Base-by-base conservation (phyloP, 2,329 filamentous ascomycete genomes). In the Corinectria fuckeliana region DNA sequence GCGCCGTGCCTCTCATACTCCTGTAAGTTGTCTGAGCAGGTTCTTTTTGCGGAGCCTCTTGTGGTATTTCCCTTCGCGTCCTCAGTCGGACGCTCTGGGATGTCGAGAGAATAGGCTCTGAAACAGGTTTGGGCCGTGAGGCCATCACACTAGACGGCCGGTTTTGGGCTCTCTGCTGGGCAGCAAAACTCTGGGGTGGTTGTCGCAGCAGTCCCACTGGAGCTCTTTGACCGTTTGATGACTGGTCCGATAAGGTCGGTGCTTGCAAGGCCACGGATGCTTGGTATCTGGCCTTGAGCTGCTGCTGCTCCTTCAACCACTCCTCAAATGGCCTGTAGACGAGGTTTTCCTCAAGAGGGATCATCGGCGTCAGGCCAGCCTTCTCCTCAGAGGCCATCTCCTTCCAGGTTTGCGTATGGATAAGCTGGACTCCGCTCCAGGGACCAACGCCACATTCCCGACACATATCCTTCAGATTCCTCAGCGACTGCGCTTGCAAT, bases 341-440 rank as follows among this genome's bases (percentile, higher is more conserved):
- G 49, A 88, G 78, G 39, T 84, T 82, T 56, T 87, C 83, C 2
- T 82, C 81, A 20, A 90, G 76, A 2, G 87, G 87, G 57, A 89
- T 88, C 63, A 81, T 78, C 0, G 87, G 87, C 0, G 87, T 89
- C 53, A 89, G 75, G 1, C 86, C 86, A 38, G 85, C 83, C 72
- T 89, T 86, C 71, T 90, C 87, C 73, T 90, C 87, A n/a, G 86
- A 81, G 1, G 86, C 85, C 74, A 89, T 86, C 70, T 90, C 87
- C 68, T 85, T 85, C 82, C 87, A 89, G 1, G 85, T 85, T 50
- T 84, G 82, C 39, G 82, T 84, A 67, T 83, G 80, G 2, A 81
- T 74, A 23, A 81, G 72, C 62, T 83, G 77, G 4, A 76, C 73
- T 9, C 75, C 67, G 53, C 75, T 78, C 80, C 80, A 86, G 2